Base-by-base conservation (phyloP, 495 filamentous ascomycete genomes). In the Margaritispora aquatica region DNA sequence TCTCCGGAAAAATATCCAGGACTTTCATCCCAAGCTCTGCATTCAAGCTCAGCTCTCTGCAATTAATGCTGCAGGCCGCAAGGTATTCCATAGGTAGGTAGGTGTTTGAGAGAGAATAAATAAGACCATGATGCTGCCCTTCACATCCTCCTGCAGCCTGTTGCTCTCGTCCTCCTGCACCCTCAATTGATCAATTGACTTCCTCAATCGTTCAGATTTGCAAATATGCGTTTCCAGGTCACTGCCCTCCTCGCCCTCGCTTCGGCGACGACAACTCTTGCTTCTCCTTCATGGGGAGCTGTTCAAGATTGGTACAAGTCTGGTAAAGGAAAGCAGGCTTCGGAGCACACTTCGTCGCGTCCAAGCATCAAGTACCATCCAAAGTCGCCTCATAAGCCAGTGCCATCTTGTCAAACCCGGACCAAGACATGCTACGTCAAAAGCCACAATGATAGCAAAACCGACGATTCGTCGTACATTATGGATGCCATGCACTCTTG, bases 401-500 rank as follows among this genome's bases (percentile, higher is more conserved):
- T 63, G 22, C 70, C 67, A 11, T 58, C 48, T 53, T 66, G 64
- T 29, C 60, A 58, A 17, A 36, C 44, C 21, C 47, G 69, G 49
- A 48, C 23, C 29, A 70, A 63, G 60, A 57, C 69, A 9, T 73
- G 70, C 61, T 67, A 70, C 57, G 69, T 73, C 29, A 54, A 65
- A 26, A 69, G 63, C 41, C 66, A 73, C 57, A 70, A 70, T 58
- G 66, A 73, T 23, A 66, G 82, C 26, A 71, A 78, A 1, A 70
- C 68, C 8, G 85, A 89, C 57, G 86, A 88, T 58, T 80, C 85
- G 11, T 57, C 69, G 3, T 71, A 78, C 51, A 82, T 89, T 52
- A 69, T 88, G 2, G 65, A 73, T 0, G 83, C 85, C 2, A 66
- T 87, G 46, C 73, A 83, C 36, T 62, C 76, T 23, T 89, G 86